Base-by-base conservation (phyloP, 2,329 filamentous ascomycete species). In the Sporothrix inflata region DNA sequence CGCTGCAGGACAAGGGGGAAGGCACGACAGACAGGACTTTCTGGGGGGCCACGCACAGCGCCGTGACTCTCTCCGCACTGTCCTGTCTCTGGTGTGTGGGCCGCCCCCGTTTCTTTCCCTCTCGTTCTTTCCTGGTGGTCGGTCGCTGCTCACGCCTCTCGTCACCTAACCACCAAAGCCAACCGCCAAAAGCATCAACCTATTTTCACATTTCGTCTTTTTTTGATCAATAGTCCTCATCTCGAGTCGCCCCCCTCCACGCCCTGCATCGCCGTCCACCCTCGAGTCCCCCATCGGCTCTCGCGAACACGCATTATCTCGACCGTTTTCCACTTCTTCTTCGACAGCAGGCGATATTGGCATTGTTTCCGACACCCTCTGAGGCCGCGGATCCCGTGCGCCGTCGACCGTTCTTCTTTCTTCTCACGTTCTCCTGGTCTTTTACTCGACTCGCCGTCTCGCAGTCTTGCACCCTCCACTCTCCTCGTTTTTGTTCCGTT, bases 381-480 rank as follows among this genome's bases (percentile, higher is more conserved):
- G 60, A 74, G 65, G 61, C 70, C 71, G 72, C 69, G 72, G 72
- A 69, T 73, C 57, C 72, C 72, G 72, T 73, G 72, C 69, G 72
- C 72, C 72, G 72, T 63, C 72, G 38, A 71, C 63, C 55, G 9
- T 21, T 42, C 60, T n/a, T 27, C 30, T 66, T 19, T 8, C 55
- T 42, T 68, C 45, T 71, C 60, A 12, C 34, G 16, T 47, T 11
- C 4, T n/a, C 63, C 30, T 12, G 42, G 19, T 7, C 24, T 16
- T n/a, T n/a, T 66, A 4, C 42, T 34, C 16, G 14, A 21, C 42
- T 47, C 42, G 24, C 24, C 34, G 19, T 49, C 38, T 21, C 60
- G 60, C 40, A 38, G 34, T 12, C 60, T 27, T 14, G 4, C 42
- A 49, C 45, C 6, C 63, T 34, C 63, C 24, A 30, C 63, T 66